Percentiles rank a stretch among this genome's conserved stretches.
Conservation (phyloP, 2,329 filamentous ascomycete species). For the Anisogramma anomala region DNA sequence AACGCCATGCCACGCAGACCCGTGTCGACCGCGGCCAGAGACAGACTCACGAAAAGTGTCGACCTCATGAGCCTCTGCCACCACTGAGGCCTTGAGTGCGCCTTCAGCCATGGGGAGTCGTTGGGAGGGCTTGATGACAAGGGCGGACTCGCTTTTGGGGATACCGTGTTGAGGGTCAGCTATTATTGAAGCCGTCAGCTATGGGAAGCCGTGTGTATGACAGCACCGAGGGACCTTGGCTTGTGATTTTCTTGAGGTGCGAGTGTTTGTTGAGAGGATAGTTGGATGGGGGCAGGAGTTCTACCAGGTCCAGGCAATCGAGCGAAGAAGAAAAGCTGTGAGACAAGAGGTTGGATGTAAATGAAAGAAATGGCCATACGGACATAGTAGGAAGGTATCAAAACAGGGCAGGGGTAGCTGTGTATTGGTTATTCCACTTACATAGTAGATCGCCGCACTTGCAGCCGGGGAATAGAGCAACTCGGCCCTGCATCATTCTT, state of each 20-base stretch:
- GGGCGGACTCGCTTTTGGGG: conserved; percentile 11
- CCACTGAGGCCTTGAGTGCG: conserved; percentile 43
- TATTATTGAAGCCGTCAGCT: background rate
- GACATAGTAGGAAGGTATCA: background rate
- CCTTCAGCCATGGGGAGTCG: conserved; percentile 32
- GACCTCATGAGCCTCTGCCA: conserved; percentile 64
- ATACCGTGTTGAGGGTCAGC: background rate
- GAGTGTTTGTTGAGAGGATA: background rate
- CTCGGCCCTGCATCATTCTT: conserved; percentile 7
- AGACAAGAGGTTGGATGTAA: background rate
- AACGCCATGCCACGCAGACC: background rate
- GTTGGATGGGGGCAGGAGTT: background rate
- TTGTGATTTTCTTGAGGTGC: background rate
- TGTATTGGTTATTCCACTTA: conserved; percentile 11
- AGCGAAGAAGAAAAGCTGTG: background rate
- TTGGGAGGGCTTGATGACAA: background rate
- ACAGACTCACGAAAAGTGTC: conserved; percentile 54
- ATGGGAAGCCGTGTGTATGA: background rate
- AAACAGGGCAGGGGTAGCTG: conserved; percentile 10
- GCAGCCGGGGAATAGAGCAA: background rate
- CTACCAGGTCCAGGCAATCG: background rate
- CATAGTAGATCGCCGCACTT: background rate
- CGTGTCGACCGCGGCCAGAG: background rate
- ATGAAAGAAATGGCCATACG: background rate
- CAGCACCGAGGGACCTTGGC: background rate